Evolutionary conservation across 768 basidiomycete genomes (phyloP), one percentile per base, ranked within the genome.

Genomic region (Multifurca ochricompacta): DNA sequence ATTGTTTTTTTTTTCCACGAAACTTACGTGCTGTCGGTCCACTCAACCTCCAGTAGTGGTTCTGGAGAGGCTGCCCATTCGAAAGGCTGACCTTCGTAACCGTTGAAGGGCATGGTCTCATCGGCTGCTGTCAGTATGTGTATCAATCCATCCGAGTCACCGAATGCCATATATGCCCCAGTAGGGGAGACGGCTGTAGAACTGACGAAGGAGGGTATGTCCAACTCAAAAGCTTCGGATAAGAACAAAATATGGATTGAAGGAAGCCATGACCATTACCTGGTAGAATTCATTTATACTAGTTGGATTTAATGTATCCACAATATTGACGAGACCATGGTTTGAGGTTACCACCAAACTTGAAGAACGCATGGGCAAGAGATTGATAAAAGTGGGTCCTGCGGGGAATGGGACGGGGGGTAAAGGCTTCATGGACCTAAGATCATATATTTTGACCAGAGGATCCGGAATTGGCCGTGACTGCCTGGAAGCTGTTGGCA

Each of bases 121-220:
- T 85, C 79, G 10, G 77, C 77, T 49, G 88, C 86, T 45, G 86
- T 81, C 63, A 92, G 71, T 16, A 98, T 71, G 69, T 95, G 91
- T 3, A 97, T 77, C 5, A 75, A 72, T 16, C 94, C 93, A 39
- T 89, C 84, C 0, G 85, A 82, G 63, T 96, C 93, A 1, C 92
- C 94, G 61, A 94, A 92, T 1, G 91, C 93, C 65, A 98, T 75
- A 64, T 91, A 96, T n/a, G 87, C 82, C 32, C 88, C 91, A 4
- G 86, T 86, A 2, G 89, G 83, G 2, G 92, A 91, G 27, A 96
- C 71, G 2, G 93, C 83, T 53, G 83, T 75, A 30, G 90, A 83
- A 5, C 82, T 90, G 49, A 97, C 68, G 66, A 82, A 92, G 0
- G 89, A 83, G 0, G 81, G 63, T n/a, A 82, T 63, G 59, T 88